Base-by-base conservation (phyloP, 2,329 filamentous ascomycete species). In the Didymellaceae sp. region DNA sequence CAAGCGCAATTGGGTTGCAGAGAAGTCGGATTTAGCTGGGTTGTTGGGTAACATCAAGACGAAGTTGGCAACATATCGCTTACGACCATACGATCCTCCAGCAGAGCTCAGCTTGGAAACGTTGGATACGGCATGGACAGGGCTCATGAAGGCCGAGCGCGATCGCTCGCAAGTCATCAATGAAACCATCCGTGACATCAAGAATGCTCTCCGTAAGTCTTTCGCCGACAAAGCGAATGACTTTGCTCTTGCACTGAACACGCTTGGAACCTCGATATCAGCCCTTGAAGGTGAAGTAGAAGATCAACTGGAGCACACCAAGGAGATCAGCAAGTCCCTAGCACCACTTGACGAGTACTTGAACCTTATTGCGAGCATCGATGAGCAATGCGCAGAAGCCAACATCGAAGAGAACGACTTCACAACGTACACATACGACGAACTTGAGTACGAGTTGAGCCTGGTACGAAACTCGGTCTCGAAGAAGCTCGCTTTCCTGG, bases 361-460 rank as follows among this genome's bases (percentile, higher is more conserved):
- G 31, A 86, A 90, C 57, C 89, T 91, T 57, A 97, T 99, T 68
- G 89, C 86, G 11, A 85, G 85, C 9, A 83, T 97, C 38, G 92
- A 97, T 67, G 85, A 86, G 57, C 91, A 96, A 75, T 99, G 94
- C 71, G 84, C 87, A 53, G 93, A 97, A 77, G 94, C 94, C 55
- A 97, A 99, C 72, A 97, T 99, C 58, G 94, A 99, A 74, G 94
- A 99, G 68, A 99, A 99, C 74, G 94, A 99, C 77, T 97, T 94
- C 74, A 99, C 94, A n/a, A 97, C 93, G 7, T 97, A 97, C 76
- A 96, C 93, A 8, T 94, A 97, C 72, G 94, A 99, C 70, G 94
- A 99, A 75, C 82, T 99, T 32, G 86, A 86, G 53, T 99, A 99
- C 76, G 94, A 99, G 75, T 82, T 97, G 51, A 87, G 90, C 13